Base-by-base conservation (phyloP, 805 yeast species). In the Ogataea trehaloabstinens region DNA sequence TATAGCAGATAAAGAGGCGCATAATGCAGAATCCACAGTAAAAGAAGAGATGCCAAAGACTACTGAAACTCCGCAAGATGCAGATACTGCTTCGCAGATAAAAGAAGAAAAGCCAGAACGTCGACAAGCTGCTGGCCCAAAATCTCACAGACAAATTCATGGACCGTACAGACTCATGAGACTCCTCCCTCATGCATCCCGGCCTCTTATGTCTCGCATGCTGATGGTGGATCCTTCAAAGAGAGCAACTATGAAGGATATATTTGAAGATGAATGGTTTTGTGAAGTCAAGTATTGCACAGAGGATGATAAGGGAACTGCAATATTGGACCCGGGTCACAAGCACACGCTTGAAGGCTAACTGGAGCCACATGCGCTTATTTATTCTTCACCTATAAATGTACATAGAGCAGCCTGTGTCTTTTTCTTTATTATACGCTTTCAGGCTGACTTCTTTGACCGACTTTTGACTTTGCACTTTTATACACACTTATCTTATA, bases 111-210 rank as follows among this genome's bases (percentile, higher is more conserved):
- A 49, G 25, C 67, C 67, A 6, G 69, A 64, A 43, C 57, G 64
- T 22, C 56, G 67, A 31, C 65, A 63, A 24, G 49, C 56, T 4
- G 27, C 55, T 18, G 34, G 50, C 29, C 40, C 53, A n/a, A 68
- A 71, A 47, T 51, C 66, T 24, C 66, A 61, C 51, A 77, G 76
- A 49, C 81, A 79, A 45, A 78, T 84, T 18, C 89, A 84, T 53
- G 95, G 95, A 5, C 91, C 93, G 8, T 85, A 85, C 63, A 70
- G 95, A 56, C 66, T 85, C 48, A 77, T 85, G 82, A 75, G 95
- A 63, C 65, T 85, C 35, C 63, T 85, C 25, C 95, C 95, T 4
- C 95, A 85, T 59, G 89, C 91, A 6, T 68, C 93, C 12, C 73
- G 95, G 60, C 93, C 91, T 10, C 67, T 85, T 8, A 68, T 85